phyloP scores from a whole-genome alignment of 2,329 filamentous ascomycete genomes.

The Parastagonospora avenae region DNA sequence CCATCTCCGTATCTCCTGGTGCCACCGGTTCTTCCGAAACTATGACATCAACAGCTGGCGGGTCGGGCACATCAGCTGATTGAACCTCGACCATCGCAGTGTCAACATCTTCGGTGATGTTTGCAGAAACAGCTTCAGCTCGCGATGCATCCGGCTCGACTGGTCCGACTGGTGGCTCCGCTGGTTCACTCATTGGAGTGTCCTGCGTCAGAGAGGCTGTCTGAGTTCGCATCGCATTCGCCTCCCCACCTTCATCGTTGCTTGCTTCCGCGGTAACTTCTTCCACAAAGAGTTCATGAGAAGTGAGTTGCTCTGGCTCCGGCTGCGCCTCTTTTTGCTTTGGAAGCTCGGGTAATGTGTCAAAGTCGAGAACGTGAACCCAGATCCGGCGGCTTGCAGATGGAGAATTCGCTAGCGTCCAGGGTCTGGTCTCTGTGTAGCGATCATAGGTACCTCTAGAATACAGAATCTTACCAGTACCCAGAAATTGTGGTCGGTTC shows the following conservation, averaged over 20 bases:
- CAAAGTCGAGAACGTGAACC: slow-evolving; percentile 40
- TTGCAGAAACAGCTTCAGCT: background rate
- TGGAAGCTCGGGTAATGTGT: slow-evolving; percentile 36
- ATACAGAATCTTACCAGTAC: slow-evolving; percentile 40
- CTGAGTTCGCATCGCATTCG: slow-evolving; percentile 6
- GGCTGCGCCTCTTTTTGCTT: slow-evolving; percentile 14
- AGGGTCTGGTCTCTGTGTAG: slow-evolving; percentile 30
- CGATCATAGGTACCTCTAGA: slow-evolving; percentile 37
- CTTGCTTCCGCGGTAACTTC: slow-evolving; percentile 3
- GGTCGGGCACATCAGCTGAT: slow-evolving; percentile 17
- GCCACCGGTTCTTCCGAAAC: slow-evolving; percentile 16
- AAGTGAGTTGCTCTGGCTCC: background rate
- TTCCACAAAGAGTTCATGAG: background rate
- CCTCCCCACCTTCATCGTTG: slow-evolving; percentile 2
- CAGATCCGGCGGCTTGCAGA: slow-evolving; percentile 38
- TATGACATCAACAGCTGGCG: slow-evolving; percentile 28
- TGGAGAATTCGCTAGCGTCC: slow-evolving; percentile 29
- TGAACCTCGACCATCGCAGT: slow-evolving; percentile 33
- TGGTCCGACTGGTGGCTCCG: slow-evolving; percentile 24
- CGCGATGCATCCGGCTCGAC: background rate
- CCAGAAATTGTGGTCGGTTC: slow-evolving; percentile 34
- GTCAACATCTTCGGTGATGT: slow-evolving; percentile 14
- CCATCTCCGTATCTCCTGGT: slow-evolving; percentile 43
- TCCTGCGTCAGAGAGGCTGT: slow-evolving; percentile 31
- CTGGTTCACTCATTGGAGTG: slow-evolving; percentile 47